phyloP scores from a whole-genome alignment of 2,329 filamentous ascomycete species.

The Kalaharituber pfeilii region DNA sequence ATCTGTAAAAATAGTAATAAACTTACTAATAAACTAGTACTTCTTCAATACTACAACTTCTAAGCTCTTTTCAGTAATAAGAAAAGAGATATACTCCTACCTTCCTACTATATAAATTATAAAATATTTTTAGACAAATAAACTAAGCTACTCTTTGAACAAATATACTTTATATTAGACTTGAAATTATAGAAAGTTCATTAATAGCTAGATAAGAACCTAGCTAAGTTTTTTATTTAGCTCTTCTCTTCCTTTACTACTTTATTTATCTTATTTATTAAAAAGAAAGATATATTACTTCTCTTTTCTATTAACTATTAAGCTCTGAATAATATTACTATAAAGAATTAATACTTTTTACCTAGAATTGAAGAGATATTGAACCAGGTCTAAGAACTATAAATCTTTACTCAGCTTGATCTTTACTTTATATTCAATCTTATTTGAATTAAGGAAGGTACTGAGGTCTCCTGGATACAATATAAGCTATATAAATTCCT shows the following conservation, averaged over 20 bases:
- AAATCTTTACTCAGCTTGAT: constrained; percentile 20
- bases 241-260: not conserved
- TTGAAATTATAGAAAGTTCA: not conserved
- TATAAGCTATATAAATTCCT: constrained; percentile 16
- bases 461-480: constrained; percentile 17
- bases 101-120: not conserved
- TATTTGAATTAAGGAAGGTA: constrained; percentile 19
- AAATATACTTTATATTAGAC: not conserved
- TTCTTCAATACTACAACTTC: not conserved
- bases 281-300: constrained; percentile 5
- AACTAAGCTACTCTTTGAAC: not conserved
- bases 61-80: not conserved
- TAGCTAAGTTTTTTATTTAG: not conserved
- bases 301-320: constrained; percentile 20
- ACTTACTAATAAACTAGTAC: not conserved
- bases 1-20: too few species aligned
- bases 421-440: constrained; percentile 20
- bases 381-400: constrained; percentile 14
- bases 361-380: constrained; percentile 19
- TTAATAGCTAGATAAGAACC: not conserved
- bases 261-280: not conserved
- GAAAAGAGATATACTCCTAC: not conserved
- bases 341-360: constrained; percentile 23
- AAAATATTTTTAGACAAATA: not conserved
- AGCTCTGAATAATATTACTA: constrained; percentile 21